Conservation (phyloP, 2,329 filamentous ascomycete genomes). For the Tolypocladium inflatum region DNA sequence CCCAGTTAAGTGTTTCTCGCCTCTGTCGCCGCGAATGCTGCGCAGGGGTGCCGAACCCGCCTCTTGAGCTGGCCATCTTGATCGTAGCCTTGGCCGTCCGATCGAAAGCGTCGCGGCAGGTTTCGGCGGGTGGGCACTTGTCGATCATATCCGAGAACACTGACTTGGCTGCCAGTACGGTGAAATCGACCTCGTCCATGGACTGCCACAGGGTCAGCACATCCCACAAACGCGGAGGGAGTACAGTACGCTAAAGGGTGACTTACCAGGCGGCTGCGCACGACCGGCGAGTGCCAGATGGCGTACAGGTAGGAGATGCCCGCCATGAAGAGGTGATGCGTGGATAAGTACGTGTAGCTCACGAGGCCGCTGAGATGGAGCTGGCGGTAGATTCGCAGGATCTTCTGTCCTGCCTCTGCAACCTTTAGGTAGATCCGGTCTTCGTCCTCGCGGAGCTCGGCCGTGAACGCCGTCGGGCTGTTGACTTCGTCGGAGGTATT, state of each 20-base stretch:
- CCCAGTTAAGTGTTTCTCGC: constrained; percentile 19
- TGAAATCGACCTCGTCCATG: constrained; percentile 96
- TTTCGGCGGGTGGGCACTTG: constrained; percentile 90
- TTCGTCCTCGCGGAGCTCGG: constrained; percentile 69
- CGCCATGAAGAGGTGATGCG: constrained; percentile 95
- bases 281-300: constrained; percentile 89
- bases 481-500: constrained; percentile 55
- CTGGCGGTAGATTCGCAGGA: constrained; percentile 82
- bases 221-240: background rate
- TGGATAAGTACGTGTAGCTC: constrained; percentile 92
- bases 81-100: constrained; percentile 92
- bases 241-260: background rate
- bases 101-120: constrained; percentile 89
- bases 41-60: constrained; percentile 55
- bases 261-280: constrained; percentile 75
- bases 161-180: constrained; percentile 84
- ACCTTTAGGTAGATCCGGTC: constrained; percentile 91
- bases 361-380: constrained; percentile 81
- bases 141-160: constrained; percentile 86
- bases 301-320: constrained; percentile 94
- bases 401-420: constrained; percentile 88
- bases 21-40: constrained; percentile 16
- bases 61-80: constrained; percentile 85
- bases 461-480: constrained; percentile 50
- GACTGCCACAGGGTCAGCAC: constrained; percentile 34